Conservation (phyloP, 1,284 basidiomycete genomes). For the Psilocybe mexicana region DNA sequence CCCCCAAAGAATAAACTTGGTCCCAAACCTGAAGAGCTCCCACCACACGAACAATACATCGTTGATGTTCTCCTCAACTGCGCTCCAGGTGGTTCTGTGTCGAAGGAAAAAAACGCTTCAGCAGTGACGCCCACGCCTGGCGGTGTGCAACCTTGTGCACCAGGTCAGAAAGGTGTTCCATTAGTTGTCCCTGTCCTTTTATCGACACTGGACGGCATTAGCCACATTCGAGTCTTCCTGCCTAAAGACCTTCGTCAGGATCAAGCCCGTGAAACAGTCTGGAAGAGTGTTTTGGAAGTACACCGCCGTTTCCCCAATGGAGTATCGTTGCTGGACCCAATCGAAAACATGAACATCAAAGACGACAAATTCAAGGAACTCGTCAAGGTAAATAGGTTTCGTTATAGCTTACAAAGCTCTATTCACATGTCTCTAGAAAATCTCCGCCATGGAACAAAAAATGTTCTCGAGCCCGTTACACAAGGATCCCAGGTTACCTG, state of each 20-base stretch:
- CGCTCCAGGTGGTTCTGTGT: conserved; percentile 61
- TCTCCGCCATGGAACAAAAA: conserved; percentile 82
- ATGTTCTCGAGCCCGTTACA: conserved; percentile 78
- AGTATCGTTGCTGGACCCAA: conserved; percentile 86
- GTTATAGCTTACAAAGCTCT: not conserved
- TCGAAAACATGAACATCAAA: conserved; percentile 95
- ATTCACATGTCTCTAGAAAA: conserved; percentile 64
- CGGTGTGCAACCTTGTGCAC: conserved; percentile 74
- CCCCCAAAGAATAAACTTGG: conserved; percentile 67
- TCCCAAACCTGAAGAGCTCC: conserved; percentile 64
- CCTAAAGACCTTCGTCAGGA: conserved; percentile 88
- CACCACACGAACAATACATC: conserved; percentile 90
- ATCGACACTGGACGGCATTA: conserved; percentile 85
- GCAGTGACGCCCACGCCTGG: conserved; percentile 53
- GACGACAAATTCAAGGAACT: conserved; percentile 92
- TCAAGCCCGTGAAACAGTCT: conserved; percentile 78
- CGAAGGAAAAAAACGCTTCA: conserved; percentile 56
- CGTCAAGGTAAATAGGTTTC: conserved; percentile 58
- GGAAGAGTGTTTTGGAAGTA: conserved; percentile 91
- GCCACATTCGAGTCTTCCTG: conserved; percentile 85
- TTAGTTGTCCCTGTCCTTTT: conserved; percentile 90
- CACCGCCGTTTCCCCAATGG: conserved; percentile 88
- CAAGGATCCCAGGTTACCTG: conserved; percentile 71
- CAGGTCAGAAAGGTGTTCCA: conserved; percentile 76
- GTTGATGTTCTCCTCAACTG: conserved; percentile 93